Percentiles rank a stretch among this genome's conserved stretches.
Evolutionary conservation across 1,284 basidiomycete genomes (phyloP).

Genomic region (Microbotryum silenes-acaulis): DNA sequence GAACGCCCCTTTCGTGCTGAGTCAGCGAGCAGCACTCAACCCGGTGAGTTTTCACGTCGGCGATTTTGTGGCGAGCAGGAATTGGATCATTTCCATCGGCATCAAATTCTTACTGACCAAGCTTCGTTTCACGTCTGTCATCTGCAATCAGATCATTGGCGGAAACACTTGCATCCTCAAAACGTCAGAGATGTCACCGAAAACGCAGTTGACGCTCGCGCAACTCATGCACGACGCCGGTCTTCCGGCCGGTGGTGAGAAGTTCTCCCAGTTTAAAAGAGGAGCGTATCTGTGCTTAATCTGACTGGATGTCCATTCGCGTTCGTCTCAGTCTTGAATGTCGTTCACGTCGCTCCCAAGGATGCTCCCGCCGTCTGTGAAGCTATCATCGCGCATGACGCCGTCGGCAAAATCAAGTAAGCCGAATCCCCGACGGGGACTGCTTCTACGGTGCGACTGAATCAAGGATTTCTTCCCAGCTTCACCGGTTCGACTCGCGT

Average conservation of each 20-base stretch:
- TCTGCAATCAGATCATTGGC: neutral
- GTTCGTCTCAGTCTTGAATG: slow-evolving; percentile 47
- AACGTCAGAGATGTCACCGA: slow-evolving; percentile 39
- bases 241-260: slow-evolving; percentile 47
- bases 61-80: too few relatives aligned
- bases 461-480: neutral
- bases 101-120: neutral
- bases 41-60: neutral
- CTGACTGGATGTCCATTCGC: too few relatives aligned
- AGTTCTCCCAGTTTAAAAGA: too few relatives aligned
- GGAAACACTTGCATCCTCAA: slow-evolving; percentile 23
- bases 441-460: too few relatives aligned
- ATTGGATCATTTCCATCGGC: too few relatives aligned
- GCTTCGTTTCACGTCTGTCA: too few relatives aligned
- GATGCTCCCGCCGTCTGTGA: slow-evolving; percentile 46
- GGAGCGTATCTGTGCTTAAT: too few relatives aligned
- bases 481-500: slow-evolving; percentile 47
- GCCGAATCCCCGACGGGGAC: too few relatives aligned
- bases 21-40: neutral
- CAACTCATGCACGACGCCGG: slow-evolving; percentile 48
- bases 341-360: slow-evolving; percentile 50
- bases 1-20: slow-evolving; percentile 7
- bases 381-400: slow-evolving; percentile 53
- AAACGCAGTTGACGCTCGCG: slow-evolving; percentile 36
- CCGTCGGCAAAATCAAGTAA: slow-evolving; percentile 46